A percentile compares a stretch with the other conserved stretches of the same genome.
Conservation (phyloP, 805 yeast species). For the Starmerella vaccinii region DNA sequence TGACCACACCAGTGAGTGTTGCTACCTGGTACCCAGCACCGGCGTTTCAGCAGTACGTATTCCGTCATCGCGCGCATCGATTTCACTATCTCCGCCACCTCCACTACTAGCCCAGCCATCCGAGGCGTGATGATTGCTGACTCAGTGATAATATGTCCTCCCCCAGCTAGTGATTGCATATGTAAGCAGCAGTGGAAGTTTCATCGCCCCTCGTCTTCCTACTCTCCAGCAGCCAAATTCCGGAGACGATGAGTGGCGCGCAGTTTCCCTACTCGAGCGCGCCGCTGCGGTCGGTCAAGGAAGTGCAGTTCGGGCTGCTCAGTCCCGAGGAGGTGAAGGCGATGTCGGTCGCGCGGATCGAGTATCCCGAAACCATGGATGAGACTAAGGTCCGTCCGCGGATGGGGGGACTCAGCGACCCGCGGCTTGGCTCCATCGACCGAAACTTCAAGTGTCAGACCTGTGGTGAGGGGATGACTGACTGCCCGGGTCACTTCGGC, state of each 20-base stretch:
- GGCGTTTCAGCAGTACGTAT: too few relatives aligned
- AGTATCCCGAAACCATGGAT: constrained; percentile 99
- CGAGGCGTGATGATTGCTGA: not conserved
- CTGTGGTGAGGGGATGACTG: constrained; percentile 98
- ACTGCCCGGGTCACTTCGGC: constrained; percentile 99
- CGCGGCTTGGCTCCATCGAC: constrained; percentile 93
- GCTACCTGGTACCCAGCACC: too few relatives aligned
- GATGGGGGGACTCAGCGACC: constrained; percentile 94
- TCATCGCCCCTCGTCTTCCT: constrained; percentile 5
- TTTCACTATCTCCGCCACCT: too few relatives aligned
- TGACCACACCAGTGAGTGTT: not conserved
- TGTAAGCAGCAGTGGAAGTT: constrained; percentile 6
- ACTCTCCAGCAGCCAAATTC: constrained; percentile 7
- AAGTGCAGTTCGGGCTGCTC: constrained; percentile 94
- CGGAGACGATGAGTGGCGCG: constrained; percentile 32
- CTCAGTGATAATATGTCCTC: not conserved
- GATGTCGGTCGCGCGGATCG: constrained; percentile 93
- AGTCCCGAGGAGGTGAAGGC: constrained; percentile 98
- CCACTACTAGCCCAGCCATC: not conserved
- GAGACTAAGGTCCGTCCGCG: constrained; percentile 90
- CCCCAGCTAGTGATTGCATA: constrained; percentile 3
- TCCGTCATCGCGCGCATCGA: too few relatives aligned
- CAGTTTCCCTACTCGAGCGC: constrained; percentile 93
- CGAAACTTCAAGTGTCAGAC: constrained; percentile 97
- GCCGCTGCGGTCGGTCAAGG: constrained; percentile 92